Conservation (phyloP, 2,329 filamentous ascomycete species). For the Scedosporium minutisporum region DNA sequence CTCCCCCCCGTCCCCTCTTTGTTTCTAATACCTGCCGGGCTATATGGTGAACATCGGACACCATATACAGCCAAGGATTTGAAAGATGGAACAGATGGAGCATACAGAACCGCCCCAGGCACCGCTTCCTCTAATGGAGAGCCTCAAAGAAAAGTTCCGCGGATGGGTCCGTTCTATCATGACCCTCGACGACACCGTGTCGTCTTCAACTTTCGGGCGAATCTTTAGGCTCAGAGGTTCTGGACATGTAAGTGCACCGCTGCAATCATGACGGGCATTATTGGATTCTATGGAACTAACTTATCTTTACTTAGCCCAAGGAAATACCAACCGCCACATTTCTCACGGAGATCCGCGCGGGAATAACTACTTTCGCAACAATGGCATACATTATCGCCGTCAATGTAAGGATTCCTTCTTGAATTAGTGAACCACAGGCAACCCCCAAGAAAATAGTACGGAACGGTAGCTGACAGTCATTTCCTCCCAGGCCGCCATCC, state of each 20-base stretch:
- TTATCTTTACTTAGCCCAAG: slow-evolving; percentile 38
- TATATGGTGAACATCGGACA: not conserved
- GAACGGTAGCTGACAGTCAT: slow-evolving; percentile 5
- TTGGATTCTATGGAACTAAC: not conserved
- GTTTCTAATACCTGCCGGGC: not conserved
- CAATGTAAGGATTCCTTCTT: slow-evolving; percentile 31
- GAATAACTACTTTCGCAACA: slow-evolving; percentile 68
- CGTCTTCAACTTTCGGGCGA: slow-evolving; percentile 35
- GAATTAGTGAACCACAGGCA: slow-evolving; percentile 13
- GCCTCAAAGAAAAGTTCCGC: slow-evolving; percentile 7
- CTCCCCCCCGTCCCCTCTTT: not conserved
- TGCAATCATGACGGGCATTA: not conserved
- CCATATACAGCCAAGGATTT: not conserved
- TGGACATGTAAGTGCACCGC: slow-evolving; percentile 44
- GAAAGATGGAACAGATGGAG: slow-evolving; percentile 9
- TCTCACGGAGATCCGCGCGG: slow-evolving; percentile 69
- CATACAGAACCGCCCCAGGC: slow-evolving; percentile 6
- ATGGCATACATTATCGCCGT: slow-evolving; percentile 82
- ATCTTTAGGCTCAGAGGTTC: slow-evolving; percentile 56
- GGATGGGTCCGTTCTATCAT: slow-evolving; percentile 16
- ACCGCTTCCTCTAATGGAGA: slow-evolving; percentile 1
- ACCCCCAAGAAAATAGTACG: not conserved
- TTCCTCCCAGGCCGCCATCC: slow-evolving; percentile 51
- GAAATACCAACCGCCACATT: slow-evolving; percentile 62
- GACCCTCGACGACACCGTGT: slow-evolving; percentile 17